Conservation (phyloP, 1,284 basidiomycete genomes). For the Moesziomyces sp. region DNA sequence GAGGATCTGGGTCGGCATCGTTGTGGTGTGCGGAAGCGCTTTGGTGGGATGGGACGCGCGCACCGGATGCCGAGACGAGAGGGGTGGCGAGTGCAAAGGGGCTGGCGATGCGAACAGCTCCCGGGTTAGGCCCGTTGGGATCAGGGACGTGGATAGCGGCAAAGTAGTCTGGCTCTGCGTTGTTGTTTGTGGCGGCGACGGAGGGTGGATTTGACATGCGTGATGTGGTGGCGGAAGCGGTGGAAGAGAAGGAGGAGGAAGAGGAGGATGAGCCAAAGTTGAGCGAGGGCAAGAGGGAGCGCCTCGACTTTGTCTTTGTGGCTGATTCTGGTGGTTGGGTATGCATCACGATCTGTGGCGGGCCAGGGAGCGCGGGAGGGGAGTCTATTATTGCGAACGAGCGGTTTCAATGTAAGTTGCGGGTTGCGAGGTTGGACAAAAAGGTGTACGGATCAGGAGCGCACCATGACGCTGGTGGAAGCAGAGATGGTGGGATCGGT, state of each 20-base stretch:
- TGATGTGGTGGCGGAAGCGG: slow-evolving; percentile 6
- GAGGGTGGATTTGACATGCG: slow-evolving; percentile 11
- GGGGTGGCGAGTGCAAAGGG: slow-evolving; percentile 41
- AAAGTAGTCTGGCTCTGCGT: slow-evolving; percentile 42
- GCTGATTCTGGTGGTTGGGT: slow-evolving; percentile 31
- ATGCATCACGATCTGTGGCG: slow-evolving; percentile 18
- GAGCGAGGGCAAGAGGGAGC: slow-evolving; percentile 32
- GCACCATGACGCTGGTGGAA: slow-evolving; percentile 7
- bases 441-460: slow-evolving; percentile 1
- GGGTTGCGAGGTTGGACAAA: neutral
- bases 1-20: slow-evolving; percentile 19
- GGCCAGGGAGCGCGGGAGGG: too few species aligned
- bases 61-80: slow-evolving; percentile 24
- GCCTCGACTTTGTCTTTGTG: slow-evolving; percentile 29
- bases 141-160: slow-evolving; percentile 35
- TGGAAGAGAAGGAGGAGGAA: slow-evolving; percentile 18
- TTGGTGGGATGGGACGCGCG: slow-evolving; percentile 10
- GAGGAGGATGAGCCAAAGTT: slow-evolving; percentile 27
- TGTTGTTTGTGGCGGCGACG: slow-evolving; percentile 5
- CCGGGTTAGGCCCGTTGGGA: slow-evolving; percentile 12
- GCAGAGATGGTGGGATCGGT: neutral
- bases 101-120: slow-evolving; percentile 34
- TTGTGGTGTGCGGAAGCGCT: neutral
- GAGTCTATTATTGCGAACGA: neutral
- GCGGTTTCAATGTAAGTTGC: neutral